Evolutionary conservation across 768 basidiomycete species (phyloP).

Genomic region (Lactarius sp.): DNA sequence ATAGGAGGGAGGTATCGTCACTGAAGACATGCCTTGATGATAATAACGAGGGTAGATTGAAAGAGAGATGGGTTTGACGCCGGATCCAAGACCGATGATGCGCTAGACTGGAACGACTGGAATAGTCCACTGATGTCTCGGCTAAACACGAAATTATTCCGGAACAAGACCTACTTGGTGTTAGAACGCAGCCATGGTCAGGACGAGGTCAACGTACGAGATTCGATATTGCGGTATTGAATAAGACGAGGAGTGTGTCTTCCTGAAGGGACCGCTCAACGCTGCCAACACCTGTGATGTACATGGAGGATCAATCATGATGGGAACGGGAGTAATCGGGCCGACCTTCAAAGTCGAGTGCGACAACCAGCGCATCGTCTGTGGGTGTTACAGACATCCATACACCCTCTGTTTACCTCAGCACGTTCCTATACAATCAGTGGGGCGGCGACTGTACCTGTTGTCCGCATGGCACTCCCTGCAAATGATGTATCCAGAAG

Average conservation of each 20-base stretch:
- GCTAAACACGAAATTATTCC: constrained; percentile 60
- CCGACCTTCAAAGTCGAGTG: constrained; percentile 33
- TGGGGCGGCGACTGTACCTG: constrained; percentile 40
- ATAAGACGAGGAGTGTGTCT: constrained; percentile 57
- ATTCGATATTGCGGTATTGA: constrained; percentile 63
- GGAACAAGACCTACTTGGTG: constrained; percentile 49
- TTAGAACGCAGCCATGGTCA: constrained; percentile 29
- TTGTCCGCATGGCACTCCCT: constrained; percentile 53
- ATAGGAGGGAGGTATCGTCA: neutral
- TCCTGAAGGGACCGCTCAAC: constrained; percentile 62
- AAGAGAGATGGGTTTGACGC: constrained; percentile 53
- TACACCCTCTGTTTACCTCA: constrained; percentile 19
- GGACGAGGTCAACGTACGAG: constrained; percentile 37
- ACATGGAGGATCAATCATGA: no score
- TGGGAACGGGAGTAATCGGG: neutral
- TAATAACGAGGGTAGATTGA: constrained; percentile 53
- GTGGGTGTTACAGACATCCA: no score
- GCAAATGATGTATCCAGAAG: no score
- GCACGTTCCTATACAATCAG: neutral
- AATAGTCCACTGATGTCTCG: constrained; percentile 58
- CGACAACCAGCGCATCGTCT: no score
- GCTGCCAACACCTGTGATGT: constrained; percentile 48
- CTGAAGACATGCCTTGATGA: constrained; percentile 47
- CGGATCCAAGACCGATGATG: constrained; percentile 53
- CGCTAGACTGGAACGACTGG: constrained; percentile 57